Conservation (phyloP, 192 early-diverging fungal species). For the Backusella psychrophila region DNA sequence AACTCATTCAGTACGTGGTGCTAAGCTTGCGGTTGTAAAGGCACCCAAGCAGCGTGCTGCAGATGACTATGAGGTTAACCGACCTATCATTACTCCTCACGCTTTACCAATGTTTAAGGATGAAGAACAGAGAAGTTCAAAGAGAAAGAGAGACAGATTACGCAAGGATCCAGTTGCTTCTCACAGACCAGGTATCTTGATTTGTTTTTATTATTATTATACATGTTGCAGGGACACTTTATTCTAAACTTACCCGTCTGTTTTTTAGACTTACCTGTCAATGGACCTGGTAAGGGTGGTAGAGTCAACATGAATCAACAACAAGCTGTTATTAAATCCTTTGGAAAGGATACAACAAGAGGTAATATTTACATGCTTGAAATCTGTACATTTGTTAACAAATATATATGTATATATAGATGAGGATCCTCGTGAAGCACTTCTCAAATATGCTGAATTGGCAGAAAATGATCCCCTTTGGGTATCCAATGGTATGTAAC, state of each 20-base stretch:
- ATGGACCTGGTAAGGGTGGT: conserved; percentile 83
- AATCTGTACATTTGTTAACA: background rate
- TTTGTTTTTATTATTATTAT: background rate
- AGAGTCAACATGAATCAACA: conserved; percentile 80
- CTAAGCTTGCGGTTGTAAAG: conserved; percentile 65
- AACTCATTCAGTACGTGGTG: conserved; percentile 62
- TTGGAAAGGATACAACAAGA: conserved; percentile 67
- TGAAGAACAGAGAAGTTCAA: conserved; percentile 57
- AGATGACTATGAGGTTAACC: conserved; percentile 62
- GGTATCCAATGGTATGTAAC: conserved; percentile 53
- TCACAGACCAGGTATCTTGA: conserved; percentile 60
- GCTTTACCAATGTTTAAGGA: conserved; percentile 87
- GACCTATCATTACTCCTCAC: conserved; percentile 86
- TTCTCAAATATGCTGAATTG: conserved; percentile 81
- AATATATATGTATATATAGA: conserved; percentile 37
- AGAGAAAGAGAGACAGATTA: conserved; percentile 72
- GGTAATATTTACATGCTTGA: conserved; percentile 17
- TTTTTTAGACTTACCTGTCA: conserved; percentile 62
- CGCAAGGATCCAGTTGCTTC: conserved; percentile 70
- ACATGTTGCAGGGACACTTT: background rate
- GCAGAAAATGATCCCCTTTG: conserved; percentile 85
- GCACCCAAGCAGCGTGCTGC: conserved; percentile 60
- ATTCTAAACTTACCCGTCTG: background rate
- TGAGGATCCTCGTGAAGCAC: conserved; percentile 91
- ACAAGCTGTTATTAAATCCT: conserved; percentile 82